A percentile compares a stretch with the other conserved stretches of the same genome.
Evolutionary conservation across 257 asterid species (phyloP).

Genomic region (Oldenlandia corymbosa): DNA sequence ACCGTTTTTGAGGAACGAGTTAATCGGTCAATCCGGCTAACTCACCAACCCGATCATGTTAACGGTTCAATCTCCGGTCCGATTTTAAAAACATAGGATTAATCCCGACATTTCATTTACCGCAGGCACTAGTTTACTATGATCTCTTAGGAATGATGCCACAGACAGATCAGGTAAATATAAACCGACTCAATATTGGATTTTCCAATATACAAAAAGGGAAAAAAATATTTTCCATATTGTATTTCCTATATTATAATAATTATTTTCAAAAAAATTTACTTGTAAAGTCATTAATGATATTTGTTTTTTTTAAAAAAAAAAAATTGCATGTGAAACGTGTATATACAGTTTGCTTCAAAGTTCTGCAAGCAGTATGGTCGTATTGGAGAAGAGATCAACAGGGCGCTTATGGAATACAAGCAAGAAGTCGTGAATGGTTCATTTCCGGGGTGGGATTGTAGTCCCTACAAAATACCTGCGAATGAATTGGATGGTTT

Average conservation of each 20-base stretch:
- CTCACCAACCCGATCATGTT: too few relatives aligned
- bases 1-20: too few relatives aligned
- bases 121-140: constrained; percentile 88
- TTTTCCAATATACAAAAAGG: too few relatives aligned
- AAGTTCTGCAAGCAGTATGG: constrained; percentile 81
- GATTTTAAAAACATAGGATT: too few relatives aligned
- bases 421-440: constrained; percentile 61
- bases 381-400: constrained; percentile 59
- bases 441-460: constrained; percentile 50
- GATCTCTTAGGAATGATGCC: constrained; percentile 90
- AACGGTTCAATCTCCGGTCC: too few relatives aligned
- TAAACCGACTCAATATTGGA: not conserved
- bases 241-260: too few relatives aligned
- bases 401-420: constrained; percentile 69
- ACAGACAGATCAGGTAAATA: constrained; percentile 86
- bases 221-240: not conserved
- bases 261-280: not conserved
- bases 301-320: too few relatives aligned
- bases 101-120: too few relatives aligned
- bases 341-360: constrained; percentile 90
- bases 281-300: not conserved
- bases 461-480: constrained; percentile 73
- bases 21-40: too few relatives aligned
- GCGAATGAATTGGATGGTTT: constrained; percentile 49
- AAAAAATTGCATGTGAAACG: too few relatives aligned